phyloP scores from a whole-genome alignment of 2,329 filamentous ascomycete species.

The Pseudocercospora pini-densiflorae region DNA sequence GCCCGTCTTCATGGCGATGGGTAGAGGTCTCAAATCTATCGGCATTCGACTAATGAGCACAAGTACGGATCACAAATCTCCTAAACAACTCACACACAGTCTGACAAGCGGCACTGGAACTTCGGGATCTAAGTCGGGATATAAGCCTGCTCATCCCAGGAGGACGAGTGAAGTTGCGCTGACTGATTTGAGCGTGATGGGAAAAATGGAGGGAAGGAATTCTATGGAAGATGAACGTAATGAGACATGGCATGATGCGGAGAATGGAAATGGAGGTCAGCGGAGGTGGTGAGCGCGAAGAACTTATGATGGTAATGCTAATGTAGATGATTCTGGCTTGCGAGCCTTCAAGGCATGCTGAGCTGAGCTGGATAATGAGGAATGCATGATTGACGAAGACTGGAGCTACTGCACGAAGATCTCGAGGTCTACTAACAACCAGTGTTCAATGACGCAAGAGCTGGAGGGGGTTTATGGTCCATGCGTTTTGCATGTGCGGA shows the following conservation, averaged over 20 bases:
- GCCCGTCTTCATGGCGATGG: slow-evolving; percentile 21
- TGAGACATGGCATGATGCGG: not conserved
- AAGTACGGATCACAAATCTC: not conserved
- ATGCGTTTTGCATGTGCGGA: not conserved
- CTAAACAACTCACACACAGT: not conserved
- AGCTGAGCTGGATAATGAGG: not conserved
- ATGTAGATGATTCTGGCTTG: not conserved
- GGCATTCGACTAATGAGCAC: not conserved
- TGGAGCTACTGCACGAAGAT: not conserved
- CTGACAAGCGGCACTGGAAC: not conserved
- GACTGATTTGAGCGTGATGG: not conserved
- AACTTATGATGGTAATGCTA: not conserved
- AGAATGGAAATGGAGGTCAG: not conserved
- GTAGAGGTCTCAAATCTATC: not conserved
- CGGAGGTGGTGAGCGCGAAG: not conserved
- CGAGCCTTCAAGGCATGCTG: not conserved
- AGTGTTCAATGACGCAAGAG: not conserved
- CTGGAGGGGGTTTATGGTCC: not conserved
- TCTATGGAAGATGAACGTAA: not conserved
- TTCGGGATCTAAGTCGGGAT: not conserved
- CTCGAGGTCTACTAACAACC: no score
- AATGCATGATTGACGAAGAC: not conserved
- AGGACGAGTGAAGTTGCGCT: not conserved
- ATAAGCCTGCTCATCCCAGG: not conserved
- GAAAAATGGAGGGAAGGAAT: not conserved